Evolutionary conservation across 345 rosid species (phyloP).

Genomic region (Syzygium oleosum): DNA sequence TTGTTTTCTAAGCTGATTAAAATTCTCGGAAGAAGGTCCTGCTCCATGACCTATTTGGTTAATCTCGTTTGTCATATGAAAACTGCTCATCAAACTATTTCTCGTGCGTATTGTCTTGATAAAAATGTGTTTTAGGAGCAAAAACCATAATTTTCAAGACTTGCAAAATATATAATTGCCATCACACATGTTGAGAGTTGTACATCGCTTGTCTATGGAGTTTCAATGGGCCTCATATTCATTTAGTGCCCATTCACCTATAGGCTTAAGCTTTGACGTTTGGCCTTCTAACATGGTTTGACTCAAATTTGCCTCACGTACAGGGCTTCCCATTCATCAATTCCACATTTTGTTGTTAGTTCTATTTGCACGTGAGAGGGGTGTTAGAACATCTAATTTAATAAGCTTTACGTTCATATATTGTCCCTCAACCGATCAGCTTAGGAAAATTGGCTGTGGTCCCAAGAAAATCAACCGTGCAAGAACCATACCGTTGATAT

Average conservation of each 20-base stretch:
- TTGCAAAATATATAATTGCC: neutral
- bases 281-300: too few relatives aligned
- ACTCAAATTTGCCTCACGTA: neutral
- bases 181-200: rapidly evolving
- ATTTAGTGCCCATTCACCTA: too few relatives aligned
- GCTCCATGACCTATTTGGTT: neutral
- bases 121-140: neutral
- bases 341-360: neutral
- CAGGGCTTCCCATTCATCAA: neutral
- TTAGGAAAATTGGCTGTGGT: neutral
- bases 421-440: neutral
- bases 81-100: neutral
- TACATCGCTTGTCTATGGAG: neutral
- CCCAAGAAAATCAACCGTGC: neutral
- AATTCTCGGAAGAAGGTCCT: neutral
- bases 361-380: neutral
- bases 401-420: neutral
- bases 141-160: too few relatives aligned
- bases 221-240: neutral
- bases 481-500: neutral
- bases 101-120: neutral
- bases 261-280: too few relatives aligned
- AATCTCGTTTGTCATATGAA: neutral
- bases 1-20: neutral
- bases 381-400: neutral